Conservation (phyloP, 2,329 filamentous ascomycete species). For the Xylariomycetidae sp. region DNA sequence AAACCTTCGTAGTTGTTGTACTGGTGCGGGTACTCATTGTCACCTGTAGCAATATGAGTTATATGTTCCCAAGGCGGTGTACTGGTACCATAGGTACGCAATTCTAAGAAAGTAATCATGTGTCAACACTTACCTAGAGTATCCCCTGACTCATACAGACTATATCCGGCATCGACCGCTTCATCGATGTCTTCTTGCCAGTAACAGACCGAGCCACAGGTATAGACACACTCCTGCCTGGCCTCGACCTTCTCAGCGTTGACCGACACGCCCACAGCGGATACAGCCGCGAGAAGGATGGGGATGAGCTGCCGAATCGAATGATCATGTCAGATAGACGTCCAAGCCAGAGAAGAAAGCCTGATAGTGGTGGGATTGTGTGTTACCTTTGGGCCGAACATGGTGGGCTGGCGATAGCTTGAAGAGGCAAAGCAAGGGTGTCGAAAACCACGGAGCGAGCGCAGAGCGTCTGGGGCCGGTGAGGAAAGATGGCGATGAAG, state of each 20-base stretch:
- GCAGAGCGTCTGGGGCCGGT: neutral
- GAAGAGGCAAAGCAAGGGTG: too few species aligned
- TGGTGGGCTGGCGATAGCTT: slow-evolving; percentile 4
- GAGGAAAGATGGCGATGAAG: too few species aligned
- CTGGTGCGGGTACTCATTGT: slow-evolving; percentile 36
- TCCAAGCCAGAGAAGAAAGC: too few species aligned
- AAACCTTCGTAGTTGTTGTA: slow-evolving; percentile 42
- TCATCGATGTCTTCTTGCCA: slow-evolving; percentile 27
- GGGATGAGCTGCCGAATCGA: slow-evolving; percentile 10
- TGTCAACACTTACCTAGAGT: slow-evolving; percentile 13
- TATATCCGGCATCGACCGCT: slow-evolving; percentile 30
- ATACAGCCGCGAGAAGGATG: slow-evolving; percentile 10
- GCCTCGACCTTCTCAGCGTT: too few species aligned
- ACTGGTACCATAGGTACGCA: too few species aligned
- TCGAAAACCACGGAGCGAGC: neutral
- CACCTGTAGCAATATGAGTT: slow-evolving; percentile 16
- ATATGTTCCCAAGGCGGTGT: too few species aligned
- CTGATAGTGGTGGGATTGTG: neutral
- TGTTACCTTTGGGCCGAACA: slow-evolving; percentile 14
- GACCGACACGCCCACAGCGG: slow-evolving; percentile 10
- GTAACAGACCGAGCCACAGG: slow-evolving; percentile 33
- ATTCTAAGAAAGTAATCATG: too few species aligned
- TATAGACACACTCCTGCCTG: slow-evolving; percentile 31
- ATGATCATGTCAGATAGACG: too few species aligned
- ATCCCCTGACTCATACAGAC: slow-evolving; percentile 10